Percentiles rank a stretch among this genome's conserved stretches.
Conservation (phyloP, 2,329 filamentous ascomycete species). For the Chaetomium strumarium region DNA sequence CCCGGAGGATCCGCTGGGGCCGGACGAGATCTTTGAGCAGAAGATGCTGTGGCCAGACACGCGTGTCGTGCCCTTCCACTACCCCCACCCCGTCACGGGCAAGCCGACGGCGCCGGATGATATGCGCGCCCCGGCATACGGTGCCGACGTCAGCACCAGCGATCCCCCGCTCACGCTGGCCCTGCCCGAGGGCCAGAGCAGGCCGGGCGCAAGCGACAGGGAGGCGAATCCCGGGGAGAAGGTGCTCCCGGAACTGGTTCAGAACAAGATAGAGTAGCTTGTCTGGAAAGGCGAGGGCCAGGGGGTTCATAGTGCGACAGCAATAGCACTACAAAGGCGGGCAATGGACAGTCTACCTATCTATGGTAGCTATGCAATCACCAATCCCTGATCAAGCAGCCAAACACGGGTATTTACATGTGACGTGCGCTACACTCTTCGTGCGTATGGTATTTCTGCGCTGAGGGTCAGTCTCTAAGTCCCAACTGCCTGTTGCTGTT, state of each 20-base stretch:
- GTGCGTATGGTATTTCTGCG: too few species aligned
- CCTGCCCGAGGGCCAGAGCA: slow-evolving; percentile 32
- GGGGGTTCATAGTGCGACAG: neutral
- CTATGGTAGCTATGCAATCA: too few species aligned
- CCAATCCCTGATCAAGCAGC: too few species aligned
- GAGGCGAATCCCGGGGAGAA: slow-evolving; percentile 29
- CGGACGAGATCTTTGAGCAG: slow-evolving; percentile 48
- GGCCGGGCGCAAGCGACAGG: slow-evolving; percentile 29
- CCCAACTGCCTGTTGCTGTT: too few species aligned
- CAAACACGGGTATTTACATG: too few species aligned
- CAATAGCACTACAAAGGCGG: too few species aligned
- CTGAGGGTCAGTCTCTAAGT: too few species aligned
- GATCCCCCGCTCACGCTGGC: slow-evolving; percentile 38
- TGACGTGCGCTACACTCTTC: too few species aligned
- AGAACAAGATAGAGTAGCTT: slow-evolving; percentile 24
- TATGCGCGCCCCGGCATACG: slow-evolving; percentile 42
- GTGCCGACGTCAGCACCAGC: slow-evolving; percentile 35
- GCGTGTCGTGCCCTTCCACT: slow-evolving; percentile 49
- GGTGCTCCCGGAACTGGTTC: slow-evolving; percentile 33
- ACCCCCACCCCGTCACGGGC: slow-evolving; percentile 46
- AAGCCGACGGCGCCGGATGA: slow-evolving; percentile 40
- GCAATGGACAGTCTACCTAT: too few species aligned
- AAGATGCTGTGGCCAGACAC: slow-evolving; percentile 53
- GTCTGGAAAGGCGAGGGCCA: neutral
- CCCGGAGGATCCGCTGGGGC: slow-evolving; percentile 45